Base-by-base conservation (phyloP, 23 red algal genomes). In the Cyanidium caldarium region DNA sequence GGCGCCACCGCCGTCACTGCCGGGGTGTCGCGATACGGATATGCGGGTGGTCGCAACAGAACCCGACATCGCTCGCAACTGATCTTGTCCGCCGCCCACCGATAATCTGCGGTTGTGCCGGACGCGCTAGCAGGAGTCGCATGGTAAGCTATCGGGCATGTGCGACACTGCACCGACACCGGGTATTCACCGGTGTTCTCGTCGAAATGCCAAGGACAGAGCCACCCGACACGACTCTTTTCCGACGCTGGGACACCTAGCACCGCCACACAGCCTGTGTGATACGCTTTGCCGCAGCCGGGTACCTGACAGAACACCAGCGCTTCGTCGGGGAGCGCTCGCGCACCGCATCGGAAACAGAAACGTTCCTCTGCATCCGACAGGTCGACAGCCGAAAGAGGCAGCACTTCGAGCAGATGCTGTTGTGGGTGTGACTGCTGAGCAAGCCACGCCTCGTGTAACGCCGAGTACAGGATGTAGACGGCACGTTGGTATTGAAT, bases 281-380 rank as follows among this genome's bases (percentile, higher is more conserved):
- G 51, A 28, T 61, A 61, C n/a, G 31, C 51, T 28, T 61, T 61
- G 51, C 51, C 51, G 23, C 51, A 61, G 51, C 51, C 51, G 51
- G 10, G 51, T 5, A 61, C 21, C 7, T 61, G n/a, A 28, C 51
- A 61, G 51, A 7, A 5, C 10, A 28, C n/a, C 7, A 61, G 51
- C 51, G 5, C n/a, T 28, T 61, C 51, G 7, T 25, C 51, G 13
- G 10, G 7, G 23, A 10, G 7, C 10, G n/a, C 51, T 61, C n/a
- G 13, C 5, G n/a, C 3, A 14, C 51, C 51, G 51, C 51, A 61
- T 10, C 51, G 51, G 23, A 61, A 61, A 28, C 51, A 61, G 19
- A 61, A 28, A 16, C n/a, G 19, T 25, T 28, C 51, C n/a, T 61
- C 7, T 12, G 10, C n/a, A 61, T 25, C 31, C 51, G n/a, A 61